Percentiles rank a stretch among this genome's conserved stretches.
phyloP scores from a whole-genome alignment of 2,329 filamentous ascomycete genomes.

The Diplocarpon mali region DNA sequence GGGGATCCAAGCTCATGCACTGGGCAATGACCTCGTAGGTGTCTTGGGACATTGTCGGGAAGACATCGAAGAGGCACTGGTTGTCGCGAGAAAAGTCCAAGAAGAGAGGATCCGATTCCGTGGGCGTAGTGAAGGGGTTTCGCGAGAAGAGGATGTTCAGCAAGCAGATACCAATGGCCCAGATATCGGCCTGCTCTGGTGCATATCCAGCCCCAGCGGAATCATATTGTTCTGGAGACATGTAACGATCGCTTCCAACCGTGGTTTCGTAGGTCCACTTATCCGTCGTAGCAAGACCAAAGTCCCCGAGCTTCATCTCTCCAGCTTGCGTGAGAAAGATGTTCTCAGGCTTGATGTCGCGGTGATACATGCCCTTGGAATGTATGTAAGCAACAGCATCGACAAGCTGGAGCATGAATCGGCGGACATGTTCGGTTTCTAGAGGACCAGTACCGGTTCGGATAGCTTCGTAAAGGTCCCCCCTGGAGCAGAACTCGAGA shows the following conservation, averaged over 20 bases:
- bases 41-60: constrained; percentile 96
- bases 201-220: constrained; percentile 80
- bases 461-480: constrained; percentile 96
- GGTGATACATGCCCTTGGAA: constrained; percentile 81
- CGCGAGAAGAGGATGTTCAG: constrained; percentile 94
- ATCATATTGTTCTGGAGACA: constrained; percentile 97
- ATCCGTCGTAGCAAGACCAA: constrained; percentile 83
- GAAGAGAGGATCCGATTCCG: constrained; percentile 83
- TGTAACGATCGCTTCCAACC: constrained; percentile 96
- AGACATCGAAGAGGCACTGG: constrained; percentile 94
- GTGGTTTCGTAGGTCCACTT: constrained; percentile 86
- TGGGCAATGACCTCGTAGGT: constrained; percentile 88
- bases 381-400: constrained; percentile 87
- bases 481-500: constrained; percentile 88
- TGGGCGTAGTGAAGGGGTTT: constrained; percentile 89
- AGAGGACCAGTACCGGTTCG: constrained; percentile 76
- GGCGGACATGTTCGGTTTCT: constrained; percentile 91
- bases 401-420: constrained; percentile 92
- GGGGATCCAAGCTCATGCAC: constrained; percentile 84
- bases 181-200: constrained; percentile 86
- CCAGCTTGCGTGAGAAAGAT: constrained; percentile 86
- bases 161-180: constrained; percentile 93
- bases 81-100: constrained; percentile 87
- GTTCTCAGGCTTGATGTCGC: constrained; percentile 99
- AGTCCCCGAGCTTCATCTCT: constrained; percentile 92